Evolutionary conservation across 257 asterid genomes (phyloP).

Genomic region (Solanum megistacrolobum): DNA sequence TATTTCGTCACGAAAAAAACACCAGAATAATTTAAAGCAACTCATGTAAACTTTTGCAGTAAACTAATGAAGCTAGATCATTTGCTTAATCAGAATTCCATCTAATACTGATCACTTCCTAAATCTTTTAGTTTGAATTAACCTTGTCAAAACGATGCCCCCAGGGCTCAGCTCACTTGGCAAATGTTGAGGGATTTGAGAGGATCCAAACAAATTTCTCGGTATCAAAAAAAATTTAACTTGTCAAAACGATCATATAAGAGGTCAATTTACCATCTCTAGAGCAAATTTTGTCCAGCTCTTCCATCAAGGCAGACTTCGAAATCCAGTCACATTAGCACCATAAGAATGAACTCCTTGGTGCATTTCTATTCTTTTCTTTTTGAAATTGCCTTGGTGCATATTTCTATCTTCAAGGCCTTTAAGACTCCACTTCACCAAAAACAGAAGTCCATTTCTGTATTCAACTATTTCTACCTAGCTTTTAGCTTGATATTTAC

Average conservation of each 20-base stretch:
- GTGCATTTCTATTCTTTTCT: neutral
- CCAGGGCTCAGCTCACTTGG: neutral
- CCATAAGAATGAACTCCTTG: neutral
- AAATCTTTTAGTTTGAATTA: neutral
- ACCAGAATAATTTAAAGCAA: neutral
- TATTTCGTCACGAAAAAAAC: neutral
- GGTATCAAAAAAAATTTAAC: neutral
- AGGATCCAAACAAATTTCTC: neutral
- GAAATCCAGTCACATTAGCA: neutral
- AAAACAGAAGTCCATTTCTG: neutral
- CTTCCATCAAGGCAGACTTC: neutral
- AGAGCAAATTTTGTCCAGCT: neutral
- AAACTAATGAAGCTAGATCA: neutral
- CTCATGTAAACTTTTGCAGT: neutral
- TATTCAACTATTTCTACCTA: neutral
- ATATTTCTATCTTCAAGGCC: neutral
- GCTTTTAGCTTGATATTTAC: neutral
- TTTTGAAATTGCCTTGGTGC: neutral
- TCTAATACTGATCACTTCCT: neutral
- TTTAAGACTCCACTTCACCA: neutral
- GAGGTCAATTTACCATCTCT: neutral
- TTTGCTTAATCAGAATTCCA: neutral
- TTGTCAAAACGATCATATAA: neutral
- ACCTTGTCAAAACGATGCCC: neutral
- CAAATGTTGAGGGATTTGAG: neutral